Percentiles rank a stretch among this genome's conserved stretches.
Conservation (phyloP, 1,284 basidiomycete species). For the Rhodotorula sp. region DNA sequence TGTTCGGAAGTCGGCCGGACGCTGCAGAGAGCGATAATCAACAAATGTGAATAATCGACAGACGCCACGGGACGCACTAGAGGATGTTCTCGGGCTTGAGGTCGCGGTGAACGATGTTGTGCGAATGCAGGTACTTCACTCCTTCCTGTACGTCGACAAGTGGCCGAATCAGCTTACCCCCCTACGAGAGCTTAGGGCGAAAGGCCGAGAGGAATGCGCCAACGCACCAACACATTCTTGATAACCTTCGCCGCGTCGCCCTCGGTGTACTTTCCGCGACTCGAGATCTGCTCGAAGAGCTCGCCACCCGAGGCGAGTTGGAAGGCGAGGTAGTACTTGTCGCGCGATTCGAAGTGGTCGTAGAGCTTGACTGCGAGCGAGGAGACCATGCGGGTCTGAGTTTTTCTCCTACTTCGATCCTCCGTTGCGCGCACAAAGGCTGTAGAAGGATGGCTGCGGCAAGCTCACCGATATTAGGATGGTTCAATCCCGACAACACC, state of each 20-base stretch:
- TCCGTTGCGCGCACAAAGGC: too few species aligned
- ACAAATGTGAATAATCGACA: too few species aligned
- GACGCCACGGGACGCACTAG: constrained; percentile 20
- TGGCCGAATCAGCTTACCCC: background rate
- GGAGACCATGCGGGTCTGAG: background rate
- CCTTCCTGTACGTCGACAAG: constrained; percentile 29
- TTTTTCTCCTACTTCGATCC: background rate
- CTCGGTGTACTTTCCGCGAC: constrained; percentile 85
- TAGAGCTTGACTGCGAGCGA: constrained; percentile 72
- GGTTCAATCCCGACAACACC: constrained; percentile 78
- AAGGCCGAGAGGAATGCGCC: background rate
- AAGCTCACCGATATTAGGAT: constrained; percentile 69
- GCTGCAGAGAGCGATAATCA: constrained; percentile 55
- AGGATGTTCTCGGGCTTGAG: constrained; percentile 45
- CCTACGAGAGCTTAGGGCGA: background rate
- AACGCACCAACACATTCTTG: constrained; percentile 54
- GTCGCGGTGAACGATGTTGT: constrained; percentile 81
- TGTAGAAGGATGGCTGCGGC: too few species aligned
- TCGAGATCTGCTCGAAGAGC: constrained; percentile 72
- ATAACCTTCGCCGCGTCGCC: constrained; percentile 74
- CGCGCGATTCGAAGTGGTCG: constrained; percentile 86
- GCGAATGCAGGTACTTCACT: constrained; percentile 47
- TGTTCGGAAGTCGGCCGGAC: constrained; percentile 60
- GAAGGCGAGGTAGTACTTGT: constrained; percentile 87
- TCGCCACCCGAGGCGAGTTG: constrained; percentile 81